Percentiles rank a stretch among this genome's conserved stretches.
These are phyloP conservation scores for Pelargonium citronellum DNA, from an alignment of 441 rosid species.

Conservation along the genomic window DNA sequence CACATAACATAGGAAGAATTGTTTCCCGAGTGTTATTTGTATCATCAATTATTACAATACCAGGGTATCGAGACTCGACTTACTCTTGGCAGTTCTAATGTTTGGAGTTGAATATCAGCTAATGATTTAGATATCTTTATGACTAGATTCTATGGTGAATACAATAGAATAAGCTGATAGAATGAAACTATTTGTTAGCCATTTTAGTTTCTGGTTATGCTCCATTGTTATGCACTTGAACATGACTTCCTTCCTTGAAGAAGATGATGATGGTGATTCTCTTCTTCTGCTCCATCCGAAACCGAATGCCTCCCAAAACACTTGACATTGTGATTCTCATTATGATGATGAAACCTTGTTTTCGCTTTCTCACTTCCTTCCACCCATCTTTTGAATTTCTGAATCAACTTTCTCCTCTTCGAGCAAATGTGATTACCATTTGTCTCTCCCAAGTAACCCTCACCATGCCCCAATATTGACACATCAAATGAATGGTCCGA, in stretches of 20 bases:
- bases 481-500: constrained; percentile 18
- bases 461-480: constrained; percentile 14
- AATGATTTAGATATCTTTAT: too few relatives aligned
- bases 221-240: constrained; percentile 36
- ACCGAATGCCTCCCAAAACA: constrained; percentile 45
- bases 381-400: constrained; percentile 63
- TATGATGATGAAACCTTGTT: constrained; percentile 33
- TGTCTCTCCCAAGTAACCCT: constrained; percentile 2
- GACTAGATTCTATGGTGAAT: too few relatives aligned
- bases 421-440: constrained; percentile 21
- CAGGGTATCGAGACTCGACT: too few relatives aligned
- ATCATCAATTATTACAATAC: too few relatives aligned
- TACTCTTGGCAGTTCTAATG: too few relatives aligned
- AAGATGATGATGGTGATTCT: not conserved
- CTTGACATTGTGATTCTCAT: constrained; percentile 30
- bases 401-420: constrained; percentile 46
- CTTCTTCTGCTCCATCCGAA: constrained; percentile 34
- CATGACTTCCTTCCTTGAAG: constrained; percentile 42
- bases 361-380: constrained; percentile 48
- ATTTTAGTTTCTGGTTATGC: too few relatives aligned
- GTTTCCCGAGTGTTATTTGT: too few relatives aligned
- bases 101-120: too few relatives aligned
- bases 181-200: too few relatives aligned
- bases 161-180: too few relatives aligned
- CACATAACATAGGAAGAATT: not conserved